Base-by-base conservation (phyloP, 2,329 filamentous ascomycete species). In the Diaporthe citri region DNA sequence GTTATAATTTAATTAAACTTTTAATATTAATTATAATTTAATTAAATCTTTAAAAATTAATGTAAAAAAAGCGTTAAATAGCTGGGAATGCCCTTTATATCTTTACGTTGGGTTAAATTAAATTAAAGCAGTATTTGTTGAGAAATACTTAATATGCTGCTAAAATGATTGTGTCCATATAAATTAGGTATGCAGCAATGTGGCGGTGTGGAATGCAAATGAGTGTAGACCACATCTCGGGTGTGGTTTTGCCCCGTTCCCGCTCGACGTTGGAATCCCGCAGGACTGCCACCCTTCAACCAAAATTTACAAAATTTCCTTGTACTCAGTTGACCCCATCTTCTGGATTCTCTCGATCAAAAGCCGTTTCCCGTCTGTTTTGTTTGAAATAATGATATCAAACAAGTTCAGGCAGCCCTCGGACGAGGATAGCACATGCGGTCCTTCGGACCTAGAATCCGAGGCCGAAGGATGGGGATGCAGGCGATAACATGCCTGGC, bases 251-350 rank as follows among this genome's bases (percentile, higher is more conserved):
- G 31, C 3, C 17, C 55, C 17, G 55, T 36, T 36, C 2, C 52
- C 25, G 25, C 8, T 56, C 31, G 17, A 34, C 7, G 2, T 10
- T 52, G 48, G 28, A 22, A 34, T 34, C 28, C 28, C 28, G 7
- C 8, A 22, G 15, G 55, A 36, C 9, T 56, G 8, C 25, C 20
- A 36, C 9, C 4, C 20, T 36, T 36, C 4, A 3, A 2, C 6
- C 31, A 5, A 57, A 22, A 34, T n/a, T 25, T 3, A 6, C 31
- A 5, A 57, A 22, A 34, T n/a, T 25, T 3, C 31, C 55, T 57
- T 3, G 15, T 0, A 9, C 25, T 12, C n/a, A 22, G 2, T 13
- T 0, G 13, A 10, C 12, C 7, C 13, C 25, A 15, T 6, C 13
- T 6, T 3, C 17, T 8, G 4, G 13, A 17, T 28, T 28, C 15